Base-by-base conservation (phyloP, 352 stramenopile species). In the Phytophthora chlamydospora region DNA sequence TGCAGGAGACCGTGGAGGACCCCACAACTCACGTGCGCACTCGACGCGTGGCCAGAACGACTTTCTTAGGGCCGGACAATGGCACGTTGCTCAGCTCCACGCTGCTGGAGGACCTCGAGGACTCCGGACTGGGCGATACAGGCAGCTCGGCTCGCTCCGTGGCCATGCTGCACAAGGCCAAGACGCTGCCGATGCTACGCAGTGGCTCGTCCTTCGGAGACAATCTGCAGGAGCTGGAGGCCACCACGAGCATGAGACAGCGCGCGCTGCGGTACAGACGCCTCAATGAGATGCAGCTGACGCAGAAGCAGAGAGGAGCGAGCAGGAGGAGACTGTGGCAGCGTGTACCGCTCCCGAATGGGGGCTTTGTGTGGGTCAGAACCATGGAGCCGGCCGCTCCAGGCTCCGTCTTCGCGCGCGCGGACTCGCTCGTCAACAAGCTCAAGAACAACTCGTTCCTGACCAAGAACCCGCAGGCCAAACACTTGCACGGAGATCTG, bases 211-310 rank as follows among this genome's bases (percentile, higher is more conserved):
- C 62, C 1, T 53, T 70, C 17, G 46, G 50, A 6, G 63, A 71
- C 17, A 36, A 39, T 17, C 4, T 41, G 1, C 49, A 76, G 32
- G 55, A 68, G 13, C 8, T 81, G 13, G 75, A 87, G 35, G 42
- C 62, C 5, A 71, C 51, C 7, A 81, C 65, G 17, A 76, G 57
- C 33, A 73, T 71, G 64, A 64, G 81, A 24, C 81, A 90, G 53
- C 62, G 81, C 34, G 81, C 81, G 17, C 55, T 90, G 13, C 63
- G 78, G 11, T 89, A 90, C 50, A 73, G 81, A 4, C 67, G 81
- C 9, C 56, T 89, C 19, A 90, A 90, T 68, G 60, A 80, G 54
- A 88, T 89, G 77, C 76, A 89, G 44, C 41, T 90, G 14, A 89
- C 70, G 9, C 81, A 88, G 58, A 85, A 85, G 38, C 81, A 90